Percentiles rank a stretch among this genome's conserved stretches.
phyloP scores from a whole-genome alignment of 176 grass and related monocot genomes.

The Rhipidocladum racemiflorum region DNA sequence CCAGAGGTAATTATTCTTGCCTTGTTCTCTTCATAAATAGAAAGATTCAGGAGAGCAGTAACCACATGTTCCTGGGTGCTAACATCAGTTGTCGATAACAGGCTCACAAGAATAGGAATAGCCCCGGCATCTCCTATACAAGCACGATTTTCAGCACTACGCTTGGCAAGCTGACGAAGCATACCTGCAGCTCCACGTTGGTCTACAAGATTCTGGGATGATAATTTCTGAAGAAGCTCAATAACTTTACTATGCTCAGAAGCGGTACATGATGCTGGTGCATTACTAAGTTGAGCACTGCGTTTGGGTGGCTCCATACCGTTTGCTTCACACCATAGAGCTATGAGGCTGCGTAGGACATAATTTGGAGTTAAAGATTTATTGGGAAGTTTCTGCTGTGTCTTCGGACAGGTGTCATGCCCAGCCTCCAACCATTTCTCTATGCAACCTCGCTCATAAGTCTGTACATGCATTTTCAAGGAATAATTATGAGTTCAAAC shows the following conservation, averaged over 20 bases:
- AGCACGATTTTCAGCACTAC: constrained; percentile 73
- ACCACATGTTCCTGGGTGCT: constrained; percentile 78
- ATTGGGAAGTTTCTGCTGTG: constrained; percentile 66
- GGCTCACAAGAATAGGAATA: constrained; percentile 79
- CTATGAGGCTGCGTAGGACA: constrained; percentile 71
- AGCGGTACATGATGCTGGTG: constrained; percentile 53
- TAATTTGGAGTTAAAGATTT: constrained; percentile 85
- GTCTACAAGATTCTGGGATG: constrained; percentile 67
- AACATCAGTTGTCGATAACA: constrained; percentile 67
- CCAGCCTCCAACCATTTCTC: constrained; percentile 84
- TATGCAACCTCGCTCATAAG: constrained; percentile 73
- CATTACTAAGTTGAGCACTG: constrained; percentile 40
- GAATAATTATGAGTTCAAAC: constrained; percentile 35
- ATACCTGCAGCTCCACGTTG: constrained; percentile 63
- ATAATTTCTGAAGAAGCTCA: constrained; percentile 73
- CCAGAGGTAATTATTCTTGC: constrained; percentile 67
- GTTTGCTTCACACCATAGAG: constrained; percentile 92
- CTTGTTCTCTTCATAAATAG: constrained; percentile 91
- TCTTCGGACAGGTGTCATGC: constrained; percentile 84
- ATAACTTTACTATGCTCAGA: constrained; percentile 68
- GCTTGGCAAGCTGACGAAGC: constrained; percentile 83
- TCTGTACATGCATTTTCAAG: constrained; percentile 53
- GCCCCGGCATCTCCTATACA: constrained; percentile 90
- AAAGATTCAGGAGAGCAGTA: constrained; percentile 89
- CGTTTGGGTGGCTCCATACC: constrained; percentile 73